Conservation (phyloP, 306 rosid genomes). For the Cicer yamashitae region DNA sequence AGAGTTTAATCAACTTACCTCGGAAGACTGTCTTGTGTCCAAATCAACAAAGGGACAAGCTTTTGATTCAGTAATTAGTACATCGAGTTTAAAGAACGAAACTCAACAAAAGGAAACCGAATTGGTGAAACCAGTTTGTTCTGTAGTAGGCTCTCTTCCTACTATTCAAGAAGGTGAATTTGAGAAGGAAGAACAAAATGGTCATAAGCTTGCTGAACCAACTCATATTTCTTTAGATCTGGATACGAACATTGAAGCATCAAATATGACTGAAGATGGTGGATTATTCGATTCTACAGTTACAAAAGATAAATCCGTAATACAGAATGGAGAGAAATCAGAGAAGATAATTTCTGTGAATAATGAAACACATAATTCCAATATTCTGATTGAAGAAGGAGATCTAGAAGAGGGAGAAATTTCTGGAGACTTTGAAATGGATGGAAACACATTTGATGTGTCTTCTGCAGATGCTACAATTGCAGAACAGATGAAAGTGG, state of each 20-base stretch:
- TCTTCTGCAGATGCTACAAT: slow-evolving; percentile 48
- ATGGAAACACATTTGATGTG: slow-evolving; percentile 46
- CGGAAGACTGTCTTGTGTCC: slow-evolving; percentile 35
- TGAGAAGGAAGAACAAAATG: slow-evolving; percentile 45
- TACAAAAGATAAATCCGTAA: slow-evolving; percentile 35
- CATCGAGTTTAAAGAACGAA: slow-evolving; percentile 25
- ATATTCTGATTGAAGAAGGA: slow-evolving; percentile 44
- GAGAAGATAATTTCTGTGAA: slow-evolving; percentile 26
- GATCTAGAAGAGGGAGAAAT: slow-evolving; percentile 88
- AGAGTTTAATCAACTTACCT: slow-evolving; percentile 42
- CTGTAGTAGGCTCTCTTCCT: slow-evolving; percentile 36
- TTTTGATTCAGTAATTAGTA: slow-evolving; percentile 9
- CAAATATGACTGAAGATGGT: slow-evolving; percentile 36
- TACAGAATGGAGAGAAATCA: slow-evolving; percentile 35
- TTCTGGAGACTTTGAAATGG: slow-evolving; percentile 52
- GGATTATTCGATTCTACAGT: slow-evolving; percentile 22
- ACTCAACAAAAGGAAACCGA: slow-evolving; percentile 48
- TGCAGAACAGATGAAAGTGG: slow-evolving; percentile 42
- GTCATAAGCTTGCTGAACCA: slow-evolving; percentile 44
- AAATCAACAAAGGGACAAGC: slow-evolving; percentile 30
- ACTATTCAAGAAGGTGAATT: slow-evolving; percentile 40
- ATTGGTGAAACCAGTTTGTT: slow-evolving; percentile 39
- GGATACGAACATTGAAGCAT: slow-evolving; percentile 30
- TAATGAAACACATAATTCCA: slow-evolving; percentile 38
- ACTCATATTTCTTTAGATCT: slow-evolving; percentile 38